Evolutionary conservation across 2,329 filamentous ascomycete genomes (phyloP).

Genomic region (Rhexocercosporidium sp.): DNA sequence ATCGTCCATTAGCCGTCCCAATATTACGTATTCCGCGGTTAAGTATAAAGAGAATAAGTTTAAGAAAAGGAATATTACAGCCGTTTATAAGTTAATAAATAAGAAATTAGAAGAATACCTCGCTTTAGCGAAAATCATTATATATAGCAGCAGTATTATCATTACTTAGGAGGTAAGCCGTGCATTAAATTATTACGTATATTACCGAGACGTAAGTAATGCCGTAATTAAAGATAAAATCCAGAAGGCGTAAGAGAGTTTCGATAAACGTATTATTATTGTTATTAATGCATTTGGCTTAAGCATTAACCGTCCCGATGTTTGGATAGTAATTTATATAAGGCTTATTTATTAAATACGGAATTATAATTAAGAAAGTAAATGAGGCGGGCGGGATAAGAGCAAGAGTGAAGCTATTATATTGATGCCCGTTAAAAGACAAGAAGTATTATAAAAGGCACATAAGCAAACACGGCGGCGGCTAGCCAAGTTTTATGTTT

Average conservation of each 20-base stretch:
- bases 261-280: not conserved
- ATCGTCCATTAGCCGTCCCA: slow-evolving; percentile 4
- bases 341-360: not conserved
- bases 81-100: slow-evolving; percentile 1
- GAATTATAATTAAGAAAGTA: slow-evolving; percentile 4
- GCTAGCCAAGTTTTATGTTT: not conserved
- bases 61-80: slow-evolving; percentile 8
- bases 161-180: not conserved
- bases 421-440: too few relatives aligned
- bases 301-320: not conserved
- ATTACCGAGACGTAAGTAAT: slow-evolving; percentile 1
- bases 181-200: slow-evolving; percentile 2
- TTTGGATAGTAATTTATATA: not conserved
- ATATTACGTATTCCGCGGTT: slow-evolving; percentile 17
- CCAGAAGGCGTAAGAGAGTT: not conserved
- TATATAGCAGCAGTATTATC: not conserved
- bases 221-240: not conserved
- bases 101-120: not conserved
- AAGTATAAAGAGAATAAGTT: slow-evolving; percentile 11
- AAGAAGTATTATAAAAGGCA: too few relatives aligned
- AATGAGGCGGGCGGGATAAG: not conserved
- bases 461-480: not conserved
- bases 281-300: slow-evolving; percentile 4
- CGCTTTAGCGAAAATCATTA: not conserved
- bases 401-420: too few relatives aligned